Evolutionary conservation across 1,284 basidiomycete species (phyloP), one percentile per base, ranked within the genome.

Genomic region (Marasmius tenuissimus): DNA sequence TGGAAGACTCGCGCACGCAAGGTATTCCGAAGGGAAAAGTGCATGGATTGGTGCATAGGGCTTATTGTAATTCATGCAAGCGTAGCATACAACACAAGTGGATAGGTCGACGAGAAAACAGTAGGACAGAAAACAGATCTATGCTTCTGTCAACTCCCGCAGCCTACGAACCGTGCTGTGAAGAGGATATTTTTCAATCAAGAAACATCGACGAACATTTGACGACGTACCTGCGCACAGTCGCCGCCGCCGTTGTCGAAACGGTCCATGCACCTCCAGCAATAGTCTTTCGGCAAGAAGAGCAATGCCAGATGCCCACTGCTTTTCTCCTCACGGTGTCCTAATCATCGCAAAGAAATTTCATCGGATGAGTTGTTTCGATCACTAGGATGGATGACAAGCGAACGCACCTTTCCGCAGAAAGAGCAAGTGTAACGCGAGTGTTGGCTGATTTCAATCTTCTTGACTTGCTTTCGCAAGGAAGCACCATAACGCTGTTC

Each of bases 361-460:
- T 67, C 33, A 67, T 37, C 16, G 16, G 33, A 5, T 12, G 34
- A 20, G 50, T 47, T 47, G 45, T n/a, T 51, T 63, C n/a, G 59
- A 14, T 38, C 35, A 27, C 52, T 47, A 35, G n/a, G 57, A 45
- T 22, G 51, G 22, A 14, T 47, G 14, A 49, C 22, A 2, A 22
- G 33, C 16, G 16, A 47, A 69, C 87, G 70, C 70, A 90, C 94
- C 91, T 98, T 98, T 76, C 96, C 96, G 79, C 96, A 98, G 84
- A 95, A 96, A 61, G 95, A 95, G 86, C 96, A 98, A 65, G 95
- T 96, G 84, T 96, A 96, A 63, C 92, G 87, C 50, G 93, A 91
- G 78, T 96, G 96, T 78, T 97, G 96, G 65, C 96, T 97, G 78
- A 99, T 92, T 85, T 99, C 97, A 95, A 99, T 99, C 94, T 93